Conservation (phyloP, 495 filamentous ascomycete genomes). For the Hypoxylon subgilvum region DNA sequence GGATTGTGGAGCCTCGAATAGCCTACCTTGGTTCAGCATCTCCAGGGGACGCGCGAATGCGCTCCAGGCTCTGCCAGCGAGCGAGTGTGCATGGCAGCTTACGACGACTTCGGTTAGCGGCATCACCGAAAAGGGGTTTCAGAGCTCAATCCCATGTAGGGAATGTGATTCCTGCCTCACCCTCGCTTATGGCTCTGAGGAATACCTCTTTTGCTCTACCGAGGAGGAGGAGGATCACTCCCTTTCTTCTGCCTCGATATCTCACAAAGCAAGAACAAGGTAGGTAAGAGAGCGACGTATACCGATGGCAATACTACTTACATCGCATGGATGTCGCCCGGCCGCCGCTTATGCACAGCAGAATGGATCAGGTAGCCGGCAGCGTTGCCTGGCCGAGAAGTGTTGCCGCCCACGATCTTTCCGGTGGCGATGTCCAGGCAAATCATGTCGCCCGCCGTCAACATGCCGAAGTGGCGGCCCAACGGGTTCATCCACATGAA, state of each 20-base stretch:
- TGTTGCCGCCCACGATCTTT: constrained; percentile 57
- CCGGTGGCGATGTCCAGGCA: constrained; percentile 61
- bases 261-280: constrained; percentile 34
- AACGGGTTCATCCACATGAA: constrained; percentile 74
- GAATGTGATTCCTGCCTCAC: constrained; percentile 2
- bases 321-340: constrained; percentile 45
- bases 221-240: too few species aligned
- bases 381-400: constrained; percentile 60
- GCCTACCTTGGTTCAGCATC: constrained; percentile 57
- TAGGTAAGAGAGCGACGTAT: constrained; percentile 55
- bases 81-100: constrained; percentile 60
- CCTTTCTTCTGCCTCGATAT: too few species aligned
- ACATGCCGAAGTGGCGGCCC: constrained; percentile 61
- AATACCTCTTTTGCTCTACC: constrained; percentile 6
- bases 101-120: constrained; percentile 4
- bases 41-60: constrained; percentile 61
- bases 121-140: too few species aligned
- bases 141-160: too few species aligned
- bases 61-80: constrained; percentile 60
- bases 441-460: constrained; percentile 60
- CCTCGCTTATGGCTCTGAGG: too few species aligned
- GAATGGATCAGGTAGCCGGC: constrained; percentile 74
- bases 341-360: constrained; percentile 61
- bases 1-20: constrained; percentile 17
- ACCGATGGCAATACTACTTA: constrained; percentile 11